Evolutionary conservation across 2,329 filamentous ascomycete genomes (phyloP), one percentile per base, ranked within the genome.

Genomic region (Fusarium annulatum): DNA sequence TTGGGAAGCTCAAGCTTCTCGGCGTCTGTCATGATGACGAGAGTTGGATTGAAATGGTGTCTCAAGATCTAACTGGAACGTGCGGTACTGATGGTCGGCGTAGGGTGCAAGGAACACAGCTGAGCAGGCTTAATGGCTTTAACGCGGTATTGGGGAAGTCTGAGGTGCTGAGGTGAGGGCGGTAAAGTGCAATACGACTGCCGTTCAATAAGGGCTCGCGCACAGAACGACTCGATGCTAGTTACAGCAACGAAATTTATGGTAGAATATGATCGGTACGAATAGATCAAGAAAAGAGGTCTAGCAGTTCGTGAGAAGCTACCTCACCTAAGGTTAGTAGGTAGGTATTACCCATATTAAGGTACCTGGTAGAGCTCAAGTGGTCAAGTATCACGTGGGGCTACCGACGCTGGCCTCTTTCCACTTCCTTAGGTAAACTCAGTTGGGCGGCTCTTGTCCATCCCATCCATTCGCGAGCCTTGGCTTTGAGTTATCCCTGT

Each of bases 1-100:
- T 76, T 77, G 26, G 81, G 81, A 65, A 79, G 79, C 55, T 81
- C 79, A 41, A 82, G 78, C 51, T 74, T 79, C 59, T 79, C 77
- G 33, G 77, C 59, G 51, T 78, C 76, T 39, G 79, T 48, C 81
- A 83, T 83, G 42, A 26, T 61, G 67, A 43, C 52, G 30, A 41
- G 34, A 59, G 33, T 48, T 49, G 55, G 45, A 56, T 36, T 46
- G 48, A 51, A 51, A 60, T 69, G 58, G 48, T 70, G 48, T 21
- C 55, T 56, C 28, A 61, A 65, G 51, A 49, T 48, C 46, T 65
- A 64, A 33, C 33, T 33, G 11, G 56, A 68, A 62, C 73, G 77
- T 78, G 69, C 71, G 64, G 73, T 70, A 69, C 45, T 66, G 64
- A 75, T 75, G 53, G 64, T 60, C 57, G 63, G 51, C 69, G 76